A percentile compares a stretch with the other conserved stretches of the same genome.
phyloP scores from a whole-genome alignment of 805 yeast genomes.

The Jamesozyma spencerorum region DNA sequence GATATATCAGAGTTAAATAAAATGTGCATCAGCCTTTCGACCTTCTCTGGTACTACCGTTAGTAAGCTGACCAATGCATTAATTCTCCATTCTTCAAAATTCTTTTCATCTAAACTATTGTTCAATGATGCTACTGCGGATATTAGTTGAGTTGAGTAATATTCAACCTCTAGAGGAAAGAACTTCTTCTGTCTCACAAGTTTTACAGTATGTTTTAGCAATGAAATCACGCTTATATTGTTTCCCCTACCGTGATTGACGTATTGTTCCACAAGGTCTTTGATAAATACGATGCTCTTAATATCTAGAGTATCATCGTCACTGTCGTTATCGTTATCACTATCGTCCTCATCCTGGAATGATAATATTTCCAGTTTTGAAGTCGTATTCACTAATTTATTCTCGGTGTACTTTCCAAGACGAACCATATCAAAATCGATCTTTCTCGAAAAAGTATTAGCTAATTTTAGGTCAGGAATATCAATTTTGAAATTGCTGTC shows the following conservation, averaged over 20 bases:
- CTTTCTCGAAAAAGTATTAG: not conserved
- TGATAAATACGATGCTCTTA: conserved; percentile 56
- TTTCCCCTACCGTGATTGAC: conserved; percentile 36
- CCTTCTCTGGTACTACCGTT: conserved; percentile 41
- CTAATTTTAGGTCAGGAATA: conserved; percentile 12
- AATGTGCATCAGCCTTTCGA: conserved; percentile 33
- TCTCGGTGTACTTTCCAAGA: not conserved
- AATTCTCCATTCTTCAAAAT: conserved; percentile 60
- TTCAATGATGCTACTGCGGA: conserved; percentile 42
- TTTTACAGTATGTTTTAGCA: conserved; percentile 33
- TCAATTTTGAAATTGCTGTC: conserved; percentile 22
- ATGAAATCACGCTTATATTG: conserved; percentile 35
- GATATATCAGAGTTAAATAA: conserved; percentile 70
- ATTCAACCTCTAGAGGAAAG: conserved; percentile 52
- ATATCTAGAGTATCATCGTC: conserved; percentile 31
- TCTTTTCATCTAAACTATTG: conserved; percentile 46
- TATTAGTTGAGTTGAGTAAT: conserved; percentile 47
- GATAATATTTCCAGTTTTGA: not conserved
- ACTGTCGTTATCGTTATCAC: conserved; percentile 27
- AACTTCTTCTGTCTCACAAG: conserved; percentile 56
- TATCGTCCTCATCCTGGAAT: conserved; percentile 3
- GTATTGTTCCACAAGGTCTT: conserved; percentile 57
- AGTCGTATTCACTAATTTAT: too few species aligned
- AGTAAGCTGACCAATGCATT: conserved; percentile 57
- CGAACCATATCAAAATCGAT: conserved; percentile 7